phyloP scores from a whole-genome alignment of 2,329 filamentous ascomycete species.

The Alternaria dauci region DNA sequence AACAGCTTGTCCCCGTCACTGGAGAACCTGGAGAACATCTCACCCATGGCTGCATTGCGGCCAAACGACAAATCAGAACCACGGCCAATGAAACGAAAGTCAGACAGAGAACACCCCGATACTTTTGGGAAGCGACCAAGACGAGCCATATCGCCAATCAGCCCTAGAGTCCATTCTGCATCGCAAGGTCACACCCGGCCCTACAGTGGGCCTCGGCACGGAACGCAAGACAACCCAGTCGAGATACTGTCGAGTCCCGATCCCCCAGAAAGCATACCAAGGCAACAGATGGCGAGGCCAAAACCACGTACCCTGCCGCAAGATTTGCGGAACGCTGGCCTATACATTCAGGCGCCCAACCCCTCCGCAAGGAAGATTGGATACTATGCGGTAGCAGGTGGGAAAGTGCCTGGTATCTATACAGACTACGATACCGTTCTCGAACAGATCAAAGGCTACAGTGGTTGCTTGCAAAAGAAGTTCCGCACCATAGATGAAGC shows the following conservation, averaged over 20 bases:
- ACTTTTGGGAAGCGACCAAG: conserved; percentile 1
- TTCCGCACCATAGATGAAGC: conserved; percentile 69
- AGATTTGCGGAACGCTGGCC: conserved; percentile 71
- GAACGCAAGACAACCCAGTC: conserved; percentile 22
- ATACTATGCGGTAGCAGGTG: conserved; percentile 68
- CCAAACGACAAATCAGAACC: not conserved
- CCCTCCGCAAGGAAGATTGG: conserved; percentile 53
- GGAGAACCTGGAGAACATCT: conserved; percentile 1
- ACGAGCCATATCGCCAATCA: not conserved
- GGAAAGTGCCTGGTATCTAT: conserved; percentile 67
- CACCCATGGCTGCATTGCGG: not conserved
- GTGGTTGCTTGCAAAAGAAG: conserved; percentile 59
- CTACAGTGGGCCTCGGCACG: not conserved
- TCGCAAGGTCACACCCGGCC: not conserved
- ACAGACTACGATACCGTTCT: conserved; percentile 73
- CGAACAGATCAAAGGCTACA: conserved; percentile 75
- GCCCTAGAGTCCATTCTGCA: not conserved
- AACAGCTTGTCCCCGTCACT: not conserved
- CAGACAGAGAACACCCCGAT: not conserved
- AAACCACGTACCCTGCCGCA: not conserved
- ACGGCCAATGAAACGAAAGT: conserved; percentile 22
- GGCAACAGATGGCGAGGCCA: not conserved
- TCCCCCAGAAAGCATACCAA: not conserved
- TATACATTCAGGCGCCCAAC: conserved; percentile 69
- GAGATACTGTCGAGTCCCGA: conserved; percentile 29